A percentile compares a stretch with the other conserved stretches of the same genome.
Evolutionary conservation across 2,329 filamentous ascomycete species (phyloP).

Genomic region (Paraphaeosphaeria sporulosa): DNA sequence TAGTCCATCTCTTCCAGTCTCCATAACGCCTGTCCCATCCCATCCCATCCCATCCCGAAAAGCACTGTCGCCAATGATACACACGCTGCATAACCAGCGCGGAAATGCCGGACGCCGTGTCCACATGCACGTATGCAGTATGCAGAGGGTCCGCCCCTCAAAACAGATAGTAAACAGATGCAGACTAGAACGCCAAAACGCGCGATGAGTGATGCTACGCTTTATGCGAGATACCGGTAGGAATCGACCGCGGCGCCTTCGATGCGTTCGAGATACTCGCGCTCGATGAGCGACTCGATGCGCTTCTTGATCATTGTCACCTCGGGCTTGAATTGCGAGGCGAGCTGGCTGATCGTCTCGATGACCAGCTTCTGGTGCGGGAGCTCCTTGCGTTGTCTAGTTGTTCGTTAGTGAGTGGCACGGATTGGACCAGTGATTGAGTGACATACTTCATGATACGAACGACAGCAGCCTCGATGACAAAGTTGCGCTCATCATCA

Average conservation of each 20-base stretch:
- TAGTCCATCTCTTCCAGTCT: neutral
- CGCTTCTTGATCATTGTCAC: slow-evolving; percentile 80
- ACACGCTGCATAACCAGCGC: neutral
- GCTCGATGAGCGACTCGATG: slow-evolving; percentile 78
- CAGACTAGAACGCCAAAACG: slow-evolving; percentile 1
- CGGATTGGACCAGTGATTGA: neutral
- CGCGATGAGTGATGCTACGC: neutral
- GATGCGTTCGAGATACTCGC: slow-evolving; percentile 79
- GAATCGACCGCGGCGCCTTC: slow-evolving; percentile 69
- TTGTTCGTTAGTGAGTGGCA: slow-evolving; percentile 24
- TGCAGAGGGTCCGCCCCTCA: neutral
- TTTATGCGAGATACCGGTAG: slow-evolving; percentile 76
- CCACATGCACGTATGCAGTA: neutral
- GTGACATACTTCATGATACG: slow-evolving; percentile 83
- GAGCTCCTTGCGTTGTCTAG: slow-evolving; percentile 76
- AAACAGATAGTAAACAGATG: neutral
- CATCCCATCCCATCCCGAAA: neutral
- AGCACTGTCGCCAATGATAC: neutral
- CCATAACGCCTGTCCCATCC: neutral
- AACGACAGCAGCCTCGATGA: slow-evolving; percentile 79
- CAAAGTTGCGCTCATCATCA: slow-evolving; percentile 72
- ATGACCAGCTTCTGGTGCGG: slow-evolving; percentile 73
- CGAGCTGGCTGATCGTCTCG: slow-evolving; percentile 75
- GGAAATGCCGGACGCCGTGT: neutral
- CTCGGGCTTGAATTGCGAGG: slow-evolving; percentile 76